A percentile compares a stretch with the other conserved stretches of the same genome.
These are phyloP conservation scores for Acacia melanoxylon DNA, from an alignment of 306 rosid species.

Conservation along the genomic window DNA sequence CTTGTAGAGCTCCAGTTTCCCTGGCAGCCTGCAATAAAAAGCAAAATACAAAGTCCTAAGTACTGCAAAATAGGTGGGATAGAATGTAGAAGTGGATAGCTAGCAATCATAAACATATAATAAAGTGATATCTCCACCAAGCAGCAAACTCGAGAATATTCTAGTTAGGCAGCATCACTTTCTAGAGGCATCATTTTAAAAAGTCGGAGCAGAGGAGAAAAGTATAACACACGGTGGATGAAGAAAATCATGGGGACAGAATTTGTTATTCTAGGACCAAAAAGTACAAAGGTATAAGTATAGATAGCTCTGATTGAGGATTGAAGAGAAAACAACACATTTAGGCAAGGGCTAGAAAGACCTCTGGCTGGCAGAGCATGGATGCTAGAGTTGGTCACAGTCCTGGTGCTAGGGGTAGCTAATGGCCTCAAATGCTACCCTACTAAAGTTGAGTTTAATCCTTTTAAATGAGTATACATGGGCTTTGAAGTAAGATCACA, in stretches of 20 bases:
- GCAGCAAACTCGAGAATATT: slow-evolving; percentile 4
- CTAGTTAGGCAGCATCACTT: slow-evolving; percentile 12
- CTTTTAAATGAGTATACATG: neutral
- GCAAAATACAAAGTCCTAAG: neutral
- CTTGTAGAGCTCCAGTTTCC: slow-evolving; percentile 99
- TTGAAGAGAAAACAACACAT: slow-evolving; percentile 19
- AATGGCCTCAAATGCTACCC: slow-evolving; percentile 23
- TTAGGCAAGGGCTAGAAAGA: neutral
- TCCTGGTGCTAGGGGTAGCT: neutral
- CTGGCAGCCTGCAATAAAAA: slow-evolving; percentile 76
- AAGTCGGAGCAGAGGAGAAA: neutral
- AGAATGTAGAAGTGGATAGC: slow-evolving; percentile 21
- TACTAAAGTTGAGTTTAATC: slow-evolving; percentile 5
- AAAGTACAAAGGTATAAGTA: neutral
- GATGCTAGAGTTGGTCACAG: neutral
- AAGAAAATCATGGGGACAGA: neutral
- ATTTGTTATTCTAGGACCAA: slow-evolving; percentile 13
- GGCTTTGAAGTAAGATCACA: neutral
- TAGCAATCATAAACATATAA: slow-evolving; percentile 18
- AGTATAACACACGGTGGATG: slow-evolving; percentile 8
- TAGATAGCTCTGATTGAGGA: slow-evolving; percentile 4
- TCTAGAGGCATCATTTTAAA: slow-evolving; percentile 10
- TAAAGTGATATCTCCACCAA: slow-evolving; percentile 12
- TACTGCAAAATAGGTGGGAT: neutral
- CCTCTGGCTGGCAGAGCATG: neutral